phyloP scores from a whole-genome alignment of 2,329 filamentous ascomycete genomes.

The Penicillium sp. region DNA sequence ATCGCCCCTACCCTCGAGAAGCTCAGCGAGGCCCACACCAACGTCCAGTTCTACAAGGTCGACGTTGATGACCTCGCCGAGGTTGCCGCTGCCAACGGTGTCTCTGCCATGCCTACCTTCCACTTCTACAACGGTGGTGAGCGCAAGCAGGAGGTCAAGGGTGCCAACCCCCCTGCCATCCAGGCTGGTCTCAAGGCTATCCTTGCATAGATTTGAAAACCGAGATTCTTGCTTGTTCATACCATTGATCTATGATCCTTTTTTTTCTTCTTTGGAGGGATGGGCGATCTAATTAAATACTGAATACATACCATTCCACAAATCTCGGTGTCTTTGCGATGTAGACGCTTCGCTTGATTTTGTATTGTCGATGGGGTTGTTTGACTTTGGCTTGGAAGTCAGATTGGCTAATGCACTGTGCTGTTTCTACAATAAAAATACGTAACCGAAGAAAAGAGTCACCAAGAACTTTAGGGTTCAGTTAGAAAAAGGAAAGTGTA shows the following conservation, averaged over 20 bases:
- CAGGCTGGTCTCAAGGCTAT: slow-evolving; percentile 41
- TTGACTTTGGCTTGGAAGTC: not conserved
- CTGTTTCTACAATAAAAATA: not conserved
- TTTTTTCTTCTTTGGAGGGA: not conserved
- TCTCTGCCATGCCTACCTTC: slow-evolving; percentile 94
- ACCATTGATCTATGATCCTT: not conserved
- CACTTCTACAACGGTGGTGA: slow-evolving; percentile 76
- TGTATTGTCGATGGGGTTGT: not conserved
- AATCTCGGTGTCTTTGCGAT: not conserved
- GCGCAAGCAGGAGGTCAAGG: slow-evolving; percentile 71
- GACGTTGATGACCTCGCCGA: slow-evolving; percentile 82
- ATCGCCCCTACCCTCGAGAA: slow-evolving; percentile 74
- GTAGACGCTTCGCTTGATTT: not conserved
- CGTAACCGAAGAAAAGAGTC: too few species aligned
- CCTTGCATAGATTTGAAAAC: slow-evolving; percentile 19
- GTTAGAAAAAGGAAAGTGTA: not conserved
- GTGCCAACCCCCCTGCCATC: slow-evolving; percentile 74
- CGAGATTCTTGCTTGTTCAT: slow-evolving; percentile 8
- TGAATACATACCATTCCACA: slow-evolving; percentile 1
- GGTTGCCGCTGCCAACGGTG: slow-evolving; percentile 71
- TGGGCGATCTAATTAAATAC: slow-evolving; percentile 1
- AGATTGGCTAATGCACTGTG: not conserved
- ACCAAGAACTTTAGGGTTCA: not conserved
- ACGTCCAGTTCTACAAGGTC: slow-evolving; percentile 78
- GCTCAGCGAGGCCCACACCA: slow-evolving; percentile 59